A percentile compares a stretch with the other conserved stretches of the same genome.
phyloP scores from a whole-genome alignment of 2,329 filamentous ascomycete species.

The Periconia sp. region DNA sequence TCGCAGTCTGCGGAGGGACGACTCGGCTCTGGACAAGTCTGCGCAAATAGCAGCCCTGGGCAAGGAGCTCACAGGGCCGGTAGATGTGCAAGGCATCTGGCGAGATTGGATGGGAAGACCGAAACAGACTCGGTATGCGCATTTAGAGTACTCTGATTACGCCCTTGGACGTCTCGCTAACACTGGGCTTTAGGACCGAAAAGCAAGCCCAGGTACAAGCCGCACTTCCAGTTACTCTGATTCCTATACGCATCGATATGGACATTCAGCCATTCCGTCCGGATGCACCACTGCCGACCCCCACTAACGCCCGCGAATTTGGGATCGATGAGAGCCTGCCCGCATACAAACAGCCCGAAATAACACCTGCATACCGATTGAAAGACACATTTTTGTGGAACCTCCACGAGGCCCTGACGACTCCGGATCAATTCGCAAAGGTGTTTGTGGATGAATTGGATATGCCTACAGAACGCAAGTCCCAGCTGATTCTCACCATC shows the following conservation, averaged over 20 bases:
- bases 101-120: slow-evolving; percentile 92
- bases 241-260: slow-evolving; percentile 95
- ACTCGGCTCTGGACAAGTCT: slow-evolving; percentile 64
- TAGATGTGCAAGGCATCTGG: slow-evolving; percentile 89
- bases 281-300: slow-evolving; percentile 67
- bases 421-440: slow-evolving; percentile 94
- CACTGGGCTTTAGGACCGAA: slow-evolving; percentile 54
- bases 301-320: slow-evolving; percentile 62
- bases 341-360: slow-evolving; percentile 79
- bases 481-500: slow-evolving; percentile 75
- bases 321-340: slow-evolving; percentile 74
- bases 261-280: slow-evolving; percentile 83
- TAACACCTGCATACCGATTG: slow-evolving; percentile 82
- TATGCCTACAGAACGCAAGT: slow-evolving; percentile 72
- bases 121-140: slow-evolving; percentile 53
- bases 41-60: slow-evolving; percentile 78
- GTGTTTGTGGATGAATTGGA: slow-evolving; percentile 91
- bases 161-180: too few species aligned
- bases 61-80: slow-evolving; percentile 79
- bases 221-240: slow-evolving; percentile 83
- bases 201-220: slow-evolving; percentile 70
- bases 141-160: too few species aligned
- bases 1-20: slow-evolving; percentile 79
- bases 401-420: slow-evolving; percentile 89
- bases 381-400: slow-evolving; percentile 99